Evolutionary conservation across 306 rosid genomes (phyloP), one percentile per base, ranked within the genome.

Genomic region (Geum urbanum): DNA sequence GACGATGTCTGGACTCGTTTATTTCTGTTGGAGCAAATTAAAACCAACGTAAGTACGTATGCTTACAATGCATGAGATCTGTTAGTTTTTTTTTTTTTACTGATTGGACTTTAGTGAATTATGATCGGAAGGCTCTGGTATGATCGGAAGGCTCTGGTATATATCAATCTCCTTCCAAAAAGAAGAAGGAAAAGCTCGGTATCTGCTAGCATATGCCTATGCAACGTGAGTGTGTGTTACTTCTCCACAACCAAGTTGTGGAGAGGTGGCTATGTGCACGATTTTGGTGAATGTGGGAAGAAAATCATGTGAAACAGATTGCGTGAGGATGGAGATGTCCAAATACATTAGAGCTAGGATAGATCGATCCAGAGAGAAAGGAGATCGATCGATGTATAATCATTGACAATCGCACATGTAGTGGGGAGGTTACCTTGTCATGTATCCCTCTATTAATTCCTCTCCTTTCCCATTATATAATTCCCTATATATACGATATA

Each of bases 211-310:
- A 11, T 22, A 55, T 10, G 59, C 59, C 35, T 55, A 56, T 55
- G 24, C 37, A 9, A 22, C 60, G 37, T 20, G n/a, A 40, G 63
- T 20, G 57, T 27, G 46, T 43, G 74, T 56, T 40, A 6, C 52
- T 50, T 62, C 22, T 43, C 61, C 66, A 82, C 43, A 0, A 46
- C 70, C 24, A 79, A 73, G 55, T 65, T 73, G 81, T 52, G 43
- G 45, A 77, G 80, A 86, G 88, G 77, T 79, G 80, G 88, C 83
- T 81, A 87, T 74, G 86, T 85, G 85, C 90, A 87, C 89, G 89
- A 58, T 87, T 86, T 80, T 72, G 70, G 79, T 76, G 86, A 83
- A 73, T 76, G 80, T 57, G 77, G 84, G 74, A 76, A 81, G 83
- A 75, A 41, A 78, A 72, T 81, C 79, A 81, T 81, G 84, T 76